Base-by-base conservation (phyloP, 192 early-diverging fungal genomes). In the Pilobolus umbonatus region DNA sequence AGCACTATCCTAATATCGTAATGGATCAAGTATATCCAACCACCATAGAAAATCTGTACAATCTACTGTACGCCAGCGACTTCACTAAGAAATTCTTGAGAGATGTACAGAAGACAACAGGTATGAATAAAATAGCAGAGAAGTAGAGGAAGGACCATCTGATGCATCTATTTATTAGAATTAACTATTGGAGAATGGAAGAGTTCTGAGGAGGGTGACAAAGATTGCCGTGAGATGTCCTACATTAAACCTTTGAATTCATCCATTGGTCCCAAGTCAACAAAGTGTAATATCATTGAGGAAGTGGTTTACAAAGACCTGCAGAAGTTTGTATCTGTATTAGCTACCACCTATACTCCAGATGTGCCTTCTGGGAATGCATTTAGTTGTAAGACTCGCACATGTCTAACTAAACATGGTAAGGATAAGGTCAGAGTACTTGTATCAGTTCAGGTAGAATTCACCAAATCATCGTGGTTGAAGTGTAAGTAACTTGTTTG, bases 301-400 rank as follows among this genome's bases (percentile, higher is more conserved):
- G 69, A 79, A 35, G 70, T 72, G 31, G 48, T 76, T 21, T 50
- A 75, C 55, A 67, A 60, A 19, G 73, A 83, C 47, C 69, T 69
- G 60, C 65, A 77, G n/a, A 65, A 75, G 4, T 74, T 76, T 60
- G 66, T 78, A 7, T 70, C 75, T 0, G 64, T 57, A 11, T 51
- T 80, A 3, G 77, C 75, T 2, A 80, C 75, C 14, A 79, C 81
- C 0, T 61, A 65, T 31, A 83, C 81, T 10, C 81, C 81, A 5
- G 79, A 83, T 58, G 81, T 83, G 0, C 81, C 81, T 15, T 80
- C 79, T 10, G 81, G 81, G 32, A 61, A 60, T 21, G 58, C 68
- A 14, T 83, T 83, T 46, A 65, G 63, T 29, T 70, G 78, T 19
- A 83, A 80, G 14, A 75, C 71, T 29, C 64, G 73, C 3, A 76